Conservation (phyloP, 176 grass and related monocot species). For the Oryza australiensis region DNA sequence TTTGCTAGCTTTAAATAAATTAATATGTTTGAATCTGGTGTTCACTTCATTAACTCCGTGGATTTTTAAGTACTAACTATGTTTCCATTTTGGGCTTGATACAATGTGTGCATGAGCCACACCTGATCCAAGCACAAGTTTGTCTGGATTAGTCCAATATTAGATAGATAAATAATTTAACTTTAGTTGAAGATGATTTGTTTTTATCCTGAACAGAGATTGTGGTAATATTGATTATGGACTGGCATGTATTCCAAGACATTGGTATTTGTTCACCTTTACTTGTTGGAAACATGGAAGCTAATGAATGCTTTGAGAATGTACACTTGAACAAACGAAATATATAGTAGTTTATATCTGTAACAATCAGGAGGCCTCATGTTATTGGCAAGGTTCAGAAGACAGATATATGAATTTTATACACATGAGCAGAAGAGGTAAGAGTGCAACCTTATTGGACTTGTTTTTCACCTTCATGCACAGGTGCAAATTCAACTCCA, state of each 20-base stretch:
- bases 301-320: background rate
- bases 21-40: background rate
- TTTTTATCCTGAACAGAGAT: slow-evolving; percentile 24
- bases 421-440: slow-evolving; percentile 1
- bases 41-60: background rate
- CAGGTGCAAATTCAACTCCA: slow-evolving; percentile 66
- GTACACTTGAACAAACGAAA: background rate
- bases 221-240: background rate
- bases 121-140: background rate
- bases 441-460: slow-evolving; percentile 24
- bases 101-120: background rate
- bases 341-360: background rate
- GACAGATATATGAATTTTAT: background rate
- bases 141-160: background rate
- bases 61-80: background rate
- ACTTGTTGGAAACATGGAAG: background rate
- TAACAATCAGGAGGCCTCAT: background rate
- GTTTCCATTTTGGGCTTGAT: background rate
- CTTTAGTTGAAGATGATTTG: background rate
- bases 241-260: background rate
- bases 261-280: background rate
- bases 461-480: slow-evolving; percentile 32
- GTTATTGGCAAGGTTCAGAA: slow-evolving; percentile 31
- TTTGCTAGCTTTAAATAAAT: background rate
- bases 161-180: background rate